These are phyloP conservation scores for Parathielavia hyrcaniae DNA, from an alignment of 495 filamentous ascomycete genomes.

Conservation along the genomic window DNA sequence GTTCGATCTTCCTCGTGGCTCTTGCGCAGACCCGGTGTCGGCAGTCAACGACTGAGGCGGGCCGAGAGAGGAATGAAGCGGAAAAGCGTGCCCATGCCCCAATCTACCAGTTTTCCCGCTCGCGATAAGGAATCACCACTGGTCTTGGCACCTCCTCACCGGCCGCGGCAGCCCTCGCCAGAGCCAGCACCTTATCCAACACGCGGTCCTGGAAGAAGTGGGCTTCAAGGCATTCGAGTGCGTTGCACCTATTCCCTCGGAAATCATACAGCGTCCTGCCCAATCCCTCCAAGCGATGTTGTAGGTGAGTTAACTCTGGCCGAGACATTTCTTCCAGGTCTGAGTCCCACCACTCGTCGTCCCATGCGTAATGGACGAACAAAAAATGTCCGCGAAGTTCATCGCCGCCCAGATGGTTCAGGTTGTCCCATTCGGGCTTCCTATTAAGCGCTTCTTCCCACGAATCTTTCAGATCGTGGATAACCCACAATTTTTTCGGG, in stretches of 20 bases:
- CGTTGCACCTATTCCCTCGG: neutral
- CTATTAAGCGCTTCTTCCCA: neutral
- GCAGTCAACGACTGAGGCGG: neutral
- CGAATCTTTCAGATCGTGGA: neutral
- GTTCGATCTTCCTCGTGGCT: too few relatives aligned
- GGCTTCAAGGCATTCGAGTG: neutral
- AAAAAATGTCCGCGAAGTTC: neutral
- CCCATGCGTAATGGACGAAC: neutral
- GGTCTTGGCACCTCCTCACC: neutral
- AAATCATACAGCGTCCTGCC: neutral
- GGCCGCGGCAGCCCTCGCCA: neutral
- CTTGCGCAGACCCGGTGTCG: neutral
- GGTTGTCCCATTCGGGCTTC: neutral
- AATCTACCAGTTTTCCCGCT: too few relatives aligned
- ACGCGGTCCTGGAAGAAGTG: constrained; percentile 1
- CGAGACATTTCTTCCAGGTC: neutral
- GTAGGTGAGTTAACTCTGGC: neutral
- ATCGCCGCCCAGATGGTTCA: too few relatives aligned
- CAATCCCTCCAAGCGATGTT: neutral
- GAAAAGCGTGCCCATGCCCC: too few relatives aligned
- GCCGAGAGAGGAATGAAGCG: too few relatives aligned
- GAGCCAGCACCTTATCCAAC: constrained; percentile 5
- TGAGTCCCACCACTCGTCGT: neutral
- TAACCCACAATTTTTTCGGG: neutral
- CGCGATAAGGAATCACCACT: neutral